Evolutionary conservation across 2,329 filamentous ascomycete species (phyloP).

Genomic region (Aspergillus versicolor): DNA sequence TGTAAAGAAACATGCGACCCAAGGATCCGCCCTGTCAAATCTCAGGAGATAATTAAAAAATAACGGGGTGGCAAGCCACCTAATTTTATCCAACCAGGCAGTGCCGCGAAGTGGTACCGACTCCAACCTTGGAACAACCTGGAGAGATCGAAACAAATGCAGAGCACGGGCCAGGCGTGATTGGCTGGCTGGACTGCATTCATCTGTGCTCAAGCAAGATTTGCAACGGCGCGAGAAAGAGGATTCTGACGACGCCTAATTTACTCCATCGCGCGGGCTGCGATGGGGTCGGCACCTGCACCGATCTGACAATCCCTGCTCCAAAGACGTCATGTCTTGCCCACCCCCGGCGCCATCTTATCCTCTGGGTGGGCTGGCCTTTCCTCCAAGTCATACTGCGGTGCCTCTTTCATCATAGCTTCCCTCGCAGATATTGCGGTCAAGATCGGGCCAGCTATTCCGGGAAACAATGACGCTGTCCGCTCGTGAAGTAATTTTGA

Average conservation of each 20-base stretch:
- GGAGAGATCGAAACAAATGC: neutral
- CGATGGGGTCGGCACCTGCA: neutral
- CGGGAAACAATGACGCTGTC: conserved; percentile 2
- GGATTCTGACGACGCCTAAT: neutral
- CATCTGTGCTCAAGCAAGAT: neutral
- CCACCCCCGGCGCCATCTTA: neutral
- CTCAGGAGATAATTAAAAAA: neutral
- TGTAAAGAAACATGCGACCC: neutral
- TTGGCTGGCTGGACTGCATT: neutral
- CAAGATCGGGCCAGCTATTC: neutral
- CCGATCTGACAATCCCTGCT: neutral
- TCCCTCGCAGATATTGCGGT: no score
- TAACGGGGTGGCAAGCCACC: neutral
- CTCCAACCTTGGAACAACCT: neutral
- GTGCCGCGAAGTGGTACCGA: neutral
- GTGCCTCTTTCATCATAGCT: conserved; percentile 4
- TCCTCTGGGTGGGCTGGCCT: neutral
- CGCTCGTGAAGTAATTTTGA: neutral
- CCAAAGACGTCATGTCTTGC: neutral
- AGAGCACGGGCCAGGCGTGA: neutral
- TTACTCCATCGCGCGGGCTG: neutral
- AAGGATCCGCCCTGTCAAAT: neutral
- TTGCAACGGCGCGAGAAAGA: neutral
- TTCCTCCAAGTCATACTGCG: no score
- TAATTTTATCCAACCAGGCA: neutral